A percentile compares a stretch with the other conserved stretches of the same genome.
phyloP scores from a whole-genome alignment of 768 basidiomycete genomes.

The Royoungia palumana region DNA sequence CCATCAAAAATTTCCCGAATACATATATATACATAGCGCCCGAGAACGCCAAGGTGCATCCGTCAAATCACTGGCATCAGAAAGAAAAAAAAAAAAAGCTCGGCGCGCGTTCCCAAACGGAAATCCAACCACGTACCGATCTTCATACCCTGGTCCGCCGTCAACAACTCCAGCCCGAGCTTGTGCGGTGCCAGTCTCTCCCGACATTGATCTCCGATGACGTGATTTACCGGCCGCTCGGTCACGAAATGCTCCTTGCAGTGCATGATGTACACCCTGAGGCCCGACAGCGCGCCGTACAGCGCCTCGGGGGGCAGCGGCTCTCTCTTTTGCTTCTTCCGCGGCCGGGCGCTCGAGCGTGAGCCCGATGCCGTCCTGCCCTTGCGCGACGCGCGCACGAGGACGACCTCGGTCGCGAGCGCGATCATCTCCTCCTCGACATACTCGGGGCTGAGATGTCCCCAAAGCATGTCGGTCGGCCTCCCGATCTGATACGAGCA shows the following conservation, averaged over 20 bases:
- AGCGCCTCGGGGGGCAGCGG: slow-evolving; percentile 43
- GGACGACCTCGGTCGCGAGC: slow-evolving; percentile 67
- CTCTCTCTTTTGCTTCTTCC: slow-evolving; percentile 39
- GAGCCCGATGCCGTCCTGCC: neutral
- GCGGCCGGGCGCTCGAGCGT: slow-evolving; percentile 8
- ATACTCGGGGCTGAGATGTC: slow-evolving; percentile 83
- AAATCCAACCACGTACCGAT: slow-evolving; percentile 80
- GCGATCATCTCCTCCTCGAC: slow-evolving; percentile 68
- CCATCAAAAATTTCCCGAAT: slow-evolving; percentile 3
- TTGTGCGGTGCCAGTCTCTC: slow-evolving; percentile 54
- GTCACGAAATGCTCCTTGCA: slow-evolving; percentile 72
- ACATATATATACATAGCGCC: slow-evolving; percentile 9
- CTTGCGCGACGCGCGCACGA: slow-evolving; percentile 29
- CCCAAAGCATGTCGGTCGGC: slow-evolving; percentile 65
- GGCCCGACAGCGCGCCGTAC: slow-evolving; percentile 50
- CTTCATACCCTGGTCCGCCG: slow-evolving; percentile 76
- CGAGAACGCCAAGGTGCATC: neutral
- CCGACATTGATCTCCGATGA: slow-evolving; percentile 73
- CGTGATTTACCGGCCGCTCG: slow-evolving; percentile 52
- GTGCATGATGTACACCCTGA: slow-evolving; percentile 79
- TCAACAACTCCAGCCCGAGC: slow-evolving; percentile 71
- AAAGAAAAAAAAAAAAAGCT: too few species aligned
- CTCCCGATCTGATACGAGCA: slow-evolving; percentile 85
- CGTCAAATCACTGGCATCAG: slow-evolving; percentile 35
- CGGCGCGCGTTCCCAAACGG: too few species aligned